Evolutionary conservation across 140 eudicot genomes (phyloP).

Genomic region (Oenanthe javanica): DNA sequence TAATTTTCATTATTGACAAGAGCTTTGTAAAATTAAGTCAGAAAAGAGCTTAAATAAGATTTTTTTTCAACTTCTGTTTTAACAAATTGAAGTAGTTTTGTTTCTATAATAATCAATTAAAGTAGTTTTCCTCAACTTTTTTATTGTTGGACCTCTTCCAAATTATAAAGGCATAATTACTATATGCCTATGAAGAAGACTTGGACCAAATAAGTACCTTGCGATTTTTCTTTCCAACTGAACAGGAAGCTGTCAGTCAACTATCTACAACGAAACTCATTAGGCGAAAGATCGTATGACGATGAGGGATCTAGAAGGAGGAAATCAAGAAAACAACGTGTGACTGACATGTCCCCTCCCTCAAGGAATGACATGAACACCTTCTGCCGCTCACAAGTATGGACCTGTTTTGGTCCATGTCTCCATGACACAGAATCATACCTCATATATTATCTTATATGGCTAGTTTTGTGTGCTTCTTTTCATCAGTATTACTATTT

Average conservation of each 20-base stretch:
- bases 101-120: background rate
- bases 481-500: background rate
- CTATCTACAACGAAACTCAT: constrained; percentile 55
- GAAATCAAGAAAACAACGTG: constrained; percentile 61
- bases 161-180: background rate
- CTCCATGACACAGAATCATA: constrained; percentile 1
- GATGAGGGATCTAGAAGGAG: constrained; percentile 67
- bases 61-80: background rate
- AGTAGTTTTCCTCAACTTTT: background rate
- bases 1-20: background rate
- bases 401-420: constrained; percentile 15
- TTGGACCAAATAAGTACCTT: background rate
- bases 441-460: background rate
- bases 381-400: constrained; percentile 78
- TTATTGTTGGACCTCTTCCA: background rate
- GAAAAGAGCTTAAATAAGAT: background rate
- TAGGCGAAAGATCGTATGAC: constrained; percentile 41
- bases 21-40: background rate
- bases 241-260: constrained; percentile 73
- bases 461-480: background rate
- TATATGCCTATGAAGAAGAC: background rate
- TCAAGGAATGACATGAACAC: constrained; percentile 64
- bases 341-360: constrained; percentile 40
- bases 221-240: constrained; percentile 16
- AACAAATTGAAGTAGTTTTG: background rate